These are phyloP conservation scores for Botrytis galanthina DNA, from an alignment of 2,329 filamentous ascomycete genomes.

Conservation along the genomic window DNA sequence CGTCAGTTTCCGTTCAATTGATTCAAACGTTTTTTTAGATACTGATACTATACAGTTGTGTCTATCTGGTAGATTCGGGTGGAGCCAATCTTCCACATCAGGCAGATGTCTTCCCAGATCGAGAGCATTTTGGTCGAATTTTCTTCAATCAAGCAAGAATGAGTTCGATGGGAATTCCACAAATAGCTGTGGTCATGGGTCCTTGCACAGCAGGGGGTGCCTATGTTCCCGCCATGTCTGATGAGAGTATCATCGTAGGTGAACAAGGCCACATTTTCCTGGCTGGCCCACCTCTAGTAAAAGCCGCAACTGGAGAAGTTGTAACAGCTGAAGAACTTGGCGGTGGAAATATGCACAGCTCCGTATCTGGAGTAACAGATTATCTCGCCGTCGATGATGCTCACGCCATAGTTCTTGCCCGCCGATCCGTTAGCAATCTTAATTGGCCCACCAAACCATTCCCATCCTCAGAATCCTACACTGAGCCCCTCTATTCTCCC, in stretches of 20 bases:
- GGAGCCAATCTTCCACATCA: conserved; percentile 94
- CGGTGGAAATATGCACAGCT: conserved; percentile 84
- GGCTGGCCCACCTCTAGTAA: conserved; percentile 88
- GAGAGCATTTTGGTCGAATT: conserved; percentile 89
- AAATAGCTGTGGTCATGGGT: conserved; percentile 95
- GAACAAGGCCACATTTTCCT: conserved; percentile 98
- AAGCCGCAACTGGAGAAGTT: conserved; percentile 91
- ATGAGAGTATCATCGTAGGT: conserved; percentile 94
- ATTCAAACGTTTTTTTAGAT: not conserved
- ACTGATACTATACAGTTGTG: conserved; percentile 54
- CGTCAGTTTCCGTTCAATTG: conserved; percentile 46
- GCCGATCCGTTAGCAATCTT: conserved; percentile 81
- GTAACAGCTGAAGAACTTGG: conserved; percentile 89
- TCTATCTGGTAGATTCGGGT: conserved; percentile 95
- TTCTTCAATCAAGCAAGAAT: conserved; percentile 98
- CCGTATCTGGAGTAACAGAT: conserved; percentile 89
- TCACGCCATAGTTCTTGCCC: conserved; percentile 81
- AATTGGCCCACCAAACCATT: conserved; percentile 69
- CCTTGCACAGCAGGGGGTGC: conserved; percentile 94
- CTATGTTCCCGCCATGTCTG: conserved; percentile 95
- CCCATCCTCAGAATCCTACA: conserved; percentile 48
- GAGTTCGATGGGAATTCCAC: conserved; percentile 84
- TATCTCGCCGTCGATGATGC: conserved; percentile 94
- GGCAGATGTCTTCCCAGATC: conserved; percentile 91
- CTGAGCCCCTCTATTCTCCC: conserved; percentile 77